Conservation (phyloP, 495 filamentous ascomycete species). For the Cercophora sp. region DNA sequence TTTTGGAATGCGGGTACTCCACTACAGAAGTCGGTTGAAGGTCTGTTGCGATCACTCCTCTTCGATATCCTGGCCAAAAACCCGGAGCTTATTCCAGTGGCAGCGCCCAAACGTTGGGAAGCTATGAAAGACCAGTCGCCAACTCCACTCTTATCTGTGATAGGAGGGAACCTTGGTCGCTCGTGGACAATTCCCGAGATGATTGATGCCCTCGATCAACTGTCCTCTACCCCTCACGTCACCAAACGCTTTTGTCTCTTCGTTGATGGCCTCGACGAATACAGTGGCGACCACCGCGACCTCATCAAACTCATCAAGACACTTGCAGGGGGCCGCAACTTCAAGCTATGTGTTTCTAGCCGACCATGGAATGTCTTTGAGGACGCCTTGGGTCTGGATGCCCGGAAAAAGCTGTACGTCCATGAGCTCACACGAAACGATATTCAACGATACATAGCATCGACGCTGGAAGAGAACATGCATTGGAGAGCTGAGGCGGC, state of each 20-base stretch:
- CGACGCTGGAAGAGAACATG: no score
- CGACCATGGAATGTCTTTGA: conserved; percentile 45
- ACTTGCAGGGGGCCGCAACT: conserved; percentile 12
- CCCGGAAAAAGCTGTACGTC: conserved; percentile 9
- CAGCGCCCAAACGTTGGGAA: no score
- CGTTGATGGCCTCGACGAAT: conserved; percentile 28
- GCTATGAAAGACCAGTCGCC: no score
- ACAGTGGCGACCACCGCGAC: conserved; percentile 17
- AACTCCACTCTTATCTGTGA: no score
- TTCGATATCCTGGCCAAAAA: not conserved
- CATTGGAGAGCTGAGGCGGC: no score
- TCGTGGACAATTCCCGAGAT: no score
- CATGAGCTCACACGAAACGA: conserved; percentile 29
- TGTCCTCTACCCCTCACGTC: not conserved
- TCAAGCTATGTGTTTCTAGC: conserved; percentile 51
- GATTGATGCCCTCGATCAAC: not conserved
- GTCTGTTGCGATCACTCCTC: not conserved
- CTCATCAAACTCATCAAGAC: not conserved
- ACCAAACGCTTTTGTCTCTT: conserved; percentile 22
- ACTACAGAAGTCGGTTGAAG: not conserved
- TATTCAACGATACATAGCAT: conserved; percentile 13
- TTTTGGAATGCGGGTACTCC: not conserved
- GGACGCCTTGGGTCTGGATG: conserved; percentile 28
- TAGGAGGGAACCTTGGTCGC: no score
- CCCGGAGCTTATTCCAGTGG: no score